Base-by-base conservation (phyloP, 176 grass and related monocot genomes). In the Oryza meyeriana region DNA sequence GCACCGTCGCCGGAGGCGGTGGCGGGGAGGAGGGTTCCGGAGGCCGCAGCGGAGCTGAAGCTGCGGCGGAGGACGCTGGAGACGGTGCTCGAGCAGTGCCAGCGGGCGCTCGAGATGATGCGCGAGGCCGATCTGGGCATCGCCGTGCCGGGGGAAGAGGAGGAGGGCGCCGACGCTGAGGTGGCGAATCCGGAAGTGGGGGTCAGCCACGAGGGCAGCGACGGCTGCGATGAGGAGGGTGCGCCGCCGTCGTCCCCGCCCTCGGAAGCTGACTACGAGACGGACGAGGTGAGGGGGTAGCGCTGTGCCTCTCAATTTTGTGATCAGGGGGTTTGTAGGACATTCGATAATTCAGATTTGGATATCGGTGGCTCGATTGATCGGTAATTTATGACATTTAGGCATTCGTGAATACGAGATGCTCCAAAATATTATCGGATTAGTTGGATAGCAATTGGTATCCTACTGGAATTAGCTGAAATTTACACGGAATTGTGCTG, bases 61-160 rank as follows among this genome's bases (percentile, higher is more conserved):
- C 69, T 91, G 79, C 83, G 89, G 74, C 81, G 84, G 89, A 79
- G 35, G 85, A 93, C 91, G 65, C 80, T 97, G 28, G 86, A 90
- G 87, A 73, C 86, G 79, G 89, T 97, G 65, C 89, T 97, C 64
- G 88, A 92, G 71, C 91, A 97, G 89, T 94, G 94, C 82, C 84
- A 87, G 86, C 83, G 69, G 71, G 89, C 91, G 29, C 84, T 97
- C 28, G 91, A 94, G 44, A 55, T 85, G 64, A 79, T 89, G 38
- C 75, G 50, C 9, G 86, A 89, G 73, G 47, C 36, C 18, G 84
- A 90, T 77, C 79, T 84, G 11, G 63, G 34, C 7, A 61, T 69
- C 10, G 50, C 26, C 45, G 80, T 39, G 12, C 1, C 73, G 31
- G 72, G 47, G 45, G 83, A 75, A 24, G 50, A 55, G 18, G 40